Percentiles rank a stretch among this genome's conserved stretches.
phyloP scores from a whole-genome alignment of 345 rosid genomes.

The Triadica sebifera region DNA sequence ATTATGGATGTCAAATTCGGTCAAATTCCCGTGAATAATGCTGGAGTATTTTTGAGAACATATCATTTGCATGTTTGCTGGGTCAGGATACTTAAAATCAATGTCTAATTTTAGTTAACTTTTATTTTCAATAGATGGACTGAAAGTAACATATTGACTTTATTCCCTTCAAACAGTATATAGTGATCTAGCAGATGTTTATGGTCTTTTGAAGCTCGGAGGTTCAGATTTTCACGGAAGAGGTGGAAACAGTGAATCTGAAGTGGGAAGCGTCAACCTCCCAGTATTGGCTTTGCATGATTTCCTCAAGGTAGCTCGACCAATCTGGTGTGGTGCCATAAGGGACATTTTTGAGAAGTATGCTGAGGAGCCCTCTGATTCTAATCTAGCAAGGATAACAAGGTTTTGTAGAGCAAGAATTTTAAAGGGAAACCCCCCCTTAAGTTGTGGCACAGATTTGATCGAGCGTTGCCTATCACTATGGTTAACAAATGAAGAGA shows the following conservation, averaged over 20 bases:
- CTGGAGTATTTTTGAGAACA: background rate
- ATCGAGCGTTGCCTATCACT: slow-evolving; percentile 51
- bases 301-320: slow-evolving; percentile 74
- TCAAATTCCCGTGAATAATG: background rate
- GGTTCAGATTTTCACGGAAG: slow-evolving; percentile 93
- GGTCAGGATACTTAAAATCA: background rate
- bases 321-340: slow-evolving; percentile 77
- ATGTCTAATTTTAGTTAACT: background rate
- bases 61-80: background rate
- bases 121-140: background rate
- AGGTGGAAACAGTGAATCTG: slow-evolving; percentile 80
- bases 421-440: slow-evolving; percentile 41
- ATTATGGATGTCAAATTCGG: background rate
- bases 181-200: slow-evolving; percentile 73
- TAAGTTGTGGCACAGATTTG: slow-evolving; percentile 53
- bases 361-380: slow-evolving; percentile 64
- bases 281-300: slow-evolving; percentile 57
- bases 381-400: slow-evolving; percentile 52
- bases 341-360: slow-evolving; percentile 45
- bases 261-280: slow-evolving; percentile 77
- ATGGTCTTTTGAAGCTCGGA: slow-evolving; percentile 80
- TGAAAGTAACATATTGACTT: background rate
- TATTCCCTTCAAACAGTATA: slow-evolving; percentile 42
- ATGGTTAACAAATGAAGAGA: slow-evolving; percentile 73
- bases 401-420: slow-evolving; percentile 50